Percentiles rank a stretch among this genome's conserved stretches.
These are phyloP conservation scores for Sequoiadendron giganteum DNA, from an alignment of 75 land plant genomes.

Conservation along the genomic window DNA sequence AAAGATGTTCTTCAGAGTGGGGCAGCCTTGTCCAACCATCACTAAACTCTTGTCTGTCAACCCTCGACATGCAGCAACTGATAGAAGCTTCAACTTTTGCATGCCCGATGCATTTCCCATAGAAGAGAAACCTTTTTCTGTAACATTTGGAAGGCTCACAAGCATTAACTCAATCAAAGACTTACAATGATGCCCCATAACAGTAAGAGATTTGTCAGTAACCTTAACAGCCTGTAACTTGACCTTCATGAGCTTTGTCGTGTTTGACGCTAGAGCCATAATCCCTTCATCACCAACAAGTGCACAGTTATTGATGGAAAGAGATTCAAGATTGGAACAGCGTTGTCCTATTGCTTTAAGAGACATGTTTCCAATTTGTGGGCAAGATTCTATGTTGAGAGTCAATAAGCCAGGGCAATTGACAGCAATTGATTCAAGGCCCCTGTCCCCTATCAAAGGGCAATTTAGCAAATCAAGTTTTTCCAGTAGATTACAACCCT, in stretches of 20 bases:
- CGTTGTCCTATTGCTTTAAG: constrained; percentile 52
- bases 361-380: constrained; percentile 51
- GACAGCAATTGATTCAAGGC: constrained; percentile 61
- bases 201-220: constrained; percentile 61
- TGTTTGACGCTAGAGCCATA: constrained; percentile 44
- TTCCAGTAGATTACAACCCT: constrained; percentile 66
- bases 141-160: constrained; percentile 45
- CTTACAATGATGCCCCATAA: constrained; percentile 63
- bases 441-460: constrained; percentile 63
- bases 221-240: constrained; percentile 70
- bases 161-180: constrained; percentile 53
- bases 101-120: constrained; percentile 64
- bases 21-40: constrained; percentile 56
- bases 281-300: constrained; percentile 78
- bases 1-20: constrained; percentile 50
- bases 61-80: constrained; percentile 59
- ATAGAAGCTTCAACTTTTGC: constrained; percentile 41
- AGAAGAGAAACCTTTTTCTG: constrained; percentile 72
- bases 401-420: constrained; percentile 59
- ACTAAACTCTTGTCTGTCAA: constrained; percentile 57
- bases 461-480: constrained; percentile 72
- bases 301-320: constrained; percentile 66
- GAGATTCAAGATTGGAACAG: constrained; percentile 54
- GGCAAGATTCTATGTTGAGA: constrained; percentile 64
- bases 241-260: constrained; percentile 47